Evolutionary conservation across 31 red algal species (phyloP).

Genomic region (Bonnemaisonia californica): DNA sequence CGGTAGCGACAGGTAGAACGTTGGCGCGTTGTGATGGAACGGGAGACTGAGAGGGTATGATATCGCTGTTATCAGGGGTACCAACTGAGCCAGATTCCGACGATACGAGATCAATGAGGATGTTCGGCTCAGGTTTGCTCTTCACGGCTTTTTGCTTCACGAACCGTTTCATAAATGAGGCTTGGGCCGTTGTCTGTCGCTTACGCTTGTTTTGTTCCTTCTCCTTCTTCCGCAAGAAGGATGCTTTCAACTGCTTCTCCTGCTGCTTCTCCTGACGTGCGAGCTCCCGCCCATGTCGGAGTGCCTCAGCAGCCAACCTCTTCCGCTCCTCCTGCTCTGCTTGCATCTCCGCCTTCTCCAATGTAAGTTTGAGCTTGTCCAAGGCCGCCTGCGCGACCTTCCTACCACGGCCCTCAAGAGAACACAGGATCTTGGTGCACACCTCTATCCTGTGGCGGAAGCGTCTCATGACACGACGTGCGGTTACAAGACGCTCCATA

Average conservation of each 20-base stretch:
- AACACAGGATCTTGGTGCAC: conserved; percentile 48
- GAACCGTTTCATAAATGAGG: conserved; percentile 71
- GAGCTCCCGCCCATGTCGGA: conserved; percentile 6
- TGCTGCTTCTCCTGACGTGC: not conserved
- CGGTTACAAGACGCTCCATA: conserved; percentile 41
- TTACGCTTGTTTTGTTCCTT: conserved; percentile 18
- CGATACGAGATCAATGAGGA: not conserved
- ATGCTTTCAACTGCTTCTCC: not conserved
- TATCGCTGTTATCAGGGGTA: not conserved
- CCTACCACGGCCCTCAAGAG: conserved; percentile 46
- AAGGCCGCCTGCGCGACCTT: conserved; percentile 32
- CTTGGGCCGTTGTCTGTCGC: conserved; percentile 47
- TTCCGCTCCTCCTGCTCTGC: conserved; percentile 36
- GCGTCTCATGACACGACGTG: conserved; percentile 20
- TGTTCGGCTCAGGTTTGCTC: not conserved
- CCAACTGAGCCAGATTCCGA: not conserved
- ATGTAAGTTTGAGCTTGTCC: conserved; percentile 49
- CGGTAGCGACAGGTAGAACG: conserved; percentile 15
- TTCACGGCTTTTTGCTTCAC: conserved; percentile 37
- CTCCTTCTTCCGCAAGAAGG: not conserved
- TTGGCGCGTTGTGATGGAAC: not conserved
- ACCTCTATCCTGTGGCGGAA: conserved; percentile 40
- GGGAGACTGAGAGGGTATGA: not conserved
- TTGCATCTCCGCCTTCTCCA: conserved; percentile 62
- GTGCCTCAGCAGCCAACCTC: conserved; percentile 10